Percentiles rank a stretch among this genome's conserved stretches.
These are phyloP conservation scores for Colletotrichum tropicale DNA, from an alignment of 2,329 filamentous ascomycete species.

Conservation along the genomic window DNA sequence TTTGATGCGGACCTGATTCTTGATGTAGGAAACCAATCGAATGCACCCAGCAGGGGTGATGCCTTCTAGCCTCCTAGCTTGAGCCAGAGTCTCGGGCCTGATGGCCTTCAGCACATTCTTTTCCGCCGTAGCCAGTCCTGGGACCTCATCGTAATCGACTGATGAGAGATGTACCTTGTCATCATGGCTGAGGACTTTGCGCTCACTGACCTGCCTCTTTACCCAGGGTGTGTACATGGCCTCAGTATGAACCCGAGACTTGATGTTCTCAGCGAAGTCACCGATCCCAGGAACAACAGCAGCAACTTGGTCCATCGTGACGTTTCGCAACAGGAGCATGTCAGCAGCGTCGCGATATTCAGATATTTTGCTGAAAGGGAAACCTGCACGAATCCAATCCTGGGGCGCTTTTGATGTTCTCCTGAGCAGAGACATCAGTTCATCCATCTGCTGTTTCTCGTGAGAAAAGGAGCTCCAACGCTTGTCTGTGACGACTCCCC, in stretches of 20 bases:
- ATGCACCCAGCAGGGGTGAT: slow-evolving; percentile 66
- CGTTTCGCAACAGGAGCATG: slow-evolving; percentile 71
- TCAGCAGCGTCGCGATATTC: slow-evolving; percentile 76
- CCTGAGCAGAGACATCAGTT: slow-evolving; percentile 67
- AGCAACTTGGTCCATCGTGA: slow-evolving; percentile 62
- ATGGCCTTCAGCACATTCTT: slow-evolving; percentile 71
- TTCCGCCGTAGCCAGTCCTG: slow-evolving; percentile 82
- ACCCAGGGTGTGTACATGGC: slow-evolving; percentile 89
- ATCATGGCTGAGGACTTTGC: slow-evolving; percentile 73
- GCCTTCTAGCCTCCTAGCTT: slow-evolving; percentile 87
- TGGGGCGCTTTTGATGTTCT: slow-evolving; percentile 61
- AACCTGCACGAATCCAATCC: slow-evolving; percentile 73
- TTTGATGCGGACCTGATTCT: slow-evolving; percentile 25
- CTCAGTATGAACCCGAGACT: slow-evolving; percentile 77
- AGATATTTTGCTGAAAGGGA: slow-evolving; percentile 58
- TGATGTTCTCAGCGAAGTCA: slow-evolving; percentile 62
- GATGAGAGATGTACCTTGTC: slow-evolving; percentile 78
- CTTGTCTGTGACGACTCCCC: slow-evolving; percentile 77
- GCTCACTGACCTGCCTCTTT: slow-evolving; percentile 69
- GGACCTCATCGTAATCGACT: slow-evolving; percentile 76
- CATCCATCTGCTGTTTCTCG: slow-evolving; percentile 69
- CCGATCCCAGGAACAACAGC: slow-evolving; percentile 60
- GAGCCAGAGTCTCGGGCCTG: slow-evolving; percentile 83
- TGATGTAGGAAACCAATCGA: slow-evolving; percentile 68
- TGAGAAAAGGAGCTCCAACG: slow-evolving; percentile 77